Conservation (phyloP, 352 stramenopile genomes). For the Elongisporangium prolatum region DNA sequence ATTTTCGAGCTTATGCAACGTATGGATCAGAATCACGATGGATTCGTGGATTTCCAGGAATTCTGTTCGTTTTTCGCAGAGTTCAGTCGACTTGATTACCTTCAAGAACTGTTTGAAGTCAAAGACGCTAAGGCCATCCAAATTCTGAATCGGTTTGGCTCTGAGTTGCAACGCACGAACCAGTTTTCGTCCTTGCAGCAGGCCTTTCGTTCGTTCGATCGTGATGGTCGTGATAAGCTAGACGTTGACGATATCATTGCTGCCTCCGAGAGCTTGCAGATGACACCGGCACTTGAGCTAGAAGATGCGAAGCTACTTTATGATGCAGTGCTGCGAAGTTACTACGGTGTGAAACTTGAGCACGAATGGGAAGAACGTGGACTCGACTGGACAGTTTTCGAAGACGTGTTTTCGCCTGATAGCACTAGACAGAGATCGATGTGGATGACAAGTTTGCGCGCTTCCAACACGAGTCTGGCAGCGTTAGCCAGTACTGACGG, state of each 20-base stretch:
- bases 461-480: constrained; percentile 44
- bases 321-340: constrained; percentile 58
- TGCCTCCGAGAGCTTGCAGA: constrained; percentile 40
- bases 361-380: constrained; percentile 34
- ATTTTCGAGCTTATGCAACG: constrained; percentile 93
- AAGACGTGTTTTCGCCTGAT: constrained; percentile 72
- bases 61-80: constrained; percentile 87
- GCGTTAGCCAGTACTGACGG: constrained; percentile 4
- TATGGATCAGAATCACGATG: constrained; percentile 89
- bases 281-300: constrained; percentile 43
- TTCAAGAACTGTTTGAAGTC: constrained; percentile 74
- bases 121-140: constrained; percentile 71
- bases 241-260: constrained; percentile 42
- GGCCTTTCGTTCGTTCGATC: constrained; percentile 57
- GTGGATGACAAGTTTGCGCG: constrained; percentile 53
- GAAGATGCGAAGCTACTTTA: constrained; percentile 47
- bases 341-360: constrained; percentile 49
- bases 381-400: constrained; percentile 68
- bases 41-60: constrained; percentile 86
- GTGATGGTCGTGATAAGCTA: constrained; percentile 28
- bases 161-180: constrained; percentile 28
- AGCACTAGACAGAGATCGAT: constrained; percentile 58
- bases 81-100: constrained; percentile 62
- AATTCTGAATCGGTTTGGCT: constrained; percentile 61
- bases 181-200: constrained; percentile 48